Percentiles rank a stretch among this genome's conserved stretches.
Conservation (phyloP, 331 rosid species). For the Malus hybrid region DNA sequence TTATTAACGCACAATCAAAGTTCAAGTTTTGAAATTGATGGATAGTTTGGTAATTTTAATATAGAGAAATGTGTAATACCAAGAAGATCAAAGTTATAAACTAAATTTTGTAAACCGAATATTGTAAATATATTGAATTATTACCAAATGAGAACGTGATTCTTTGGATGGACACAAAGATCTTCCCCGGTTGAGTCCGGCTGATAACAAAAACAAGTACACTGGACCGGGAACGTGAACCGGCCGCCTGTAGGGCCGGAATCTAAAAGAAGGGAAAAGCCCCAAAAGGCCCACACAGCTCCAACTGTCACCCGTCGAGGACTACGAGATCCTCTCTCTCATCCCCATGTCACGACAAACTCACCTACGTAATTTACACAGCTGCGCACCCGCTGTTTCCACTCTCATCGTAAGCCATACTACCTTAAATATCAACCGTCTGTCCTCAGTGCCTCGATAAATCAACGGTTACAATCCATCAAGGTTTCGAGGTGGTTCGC, state of each 20-base stretch:
- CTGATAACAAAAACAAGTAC: too few species aligned
- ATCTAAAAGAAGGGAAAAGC: not conserved
- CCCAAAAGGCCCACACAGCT: not conserved
- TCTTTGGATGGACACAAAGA: too few species aligned
- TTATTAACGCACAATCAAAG: too few species aligned
- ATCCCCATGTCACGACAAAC: slow-evolving; percentile 11
- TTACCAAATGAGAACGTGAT: too few species aligned
- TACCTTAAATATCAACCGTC: not conserved
- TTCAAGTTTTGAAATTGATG: too few species aligned
- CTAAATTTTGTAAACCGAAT: too few species aligned
- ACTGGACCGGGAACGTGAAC: not conserved
- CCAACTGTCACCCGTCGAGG: slow-evolving; percentile 9
- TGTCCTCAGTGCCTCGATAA: accelerated
- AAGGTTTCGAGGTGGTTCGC: not conserved
- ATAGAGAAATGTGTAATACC: too few species aligned
- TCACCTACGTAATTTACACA: slow-evolving; percentile 8
- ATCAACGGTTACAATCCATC: not conserved
- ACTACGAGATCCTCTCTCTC: not conserved
- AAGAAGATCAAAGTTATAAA: too few species aligned
- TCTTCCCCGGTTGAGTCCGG: too few species aligned
- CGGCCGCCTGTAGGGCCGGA: slow-evolving; percentile 3
- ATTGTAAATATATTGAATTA: too few species aligned
- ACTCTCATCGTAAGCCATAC: not conserved
- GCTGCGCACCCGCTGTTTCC: not conserved
- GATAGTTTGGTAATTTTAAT: too few species aligned